Conservation (phyloP, 805 yeast genomes). For the Metschnikowia henanensis region DNA sequence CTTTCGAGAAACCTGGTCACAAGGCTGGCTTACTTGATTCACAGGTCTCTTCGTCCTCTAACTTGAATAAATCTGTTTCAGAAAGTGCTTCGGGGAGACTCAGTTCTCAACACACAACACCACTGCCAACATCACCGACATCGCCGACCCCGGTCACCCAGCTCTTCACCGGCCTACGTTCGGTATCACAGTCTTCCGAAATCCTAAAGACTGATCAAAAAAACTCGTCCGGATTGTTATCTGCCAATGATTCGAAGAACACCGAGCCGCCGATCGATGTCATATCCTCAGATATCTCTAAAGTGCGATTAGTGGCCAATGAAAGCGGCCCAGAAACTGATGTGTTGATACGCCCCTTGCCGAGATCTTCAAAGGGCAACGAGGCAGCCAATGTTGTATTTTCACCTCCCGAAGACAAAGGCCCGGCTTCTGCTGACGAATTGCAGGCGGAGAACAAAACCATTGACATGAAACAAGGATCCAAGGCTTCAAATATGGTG, state of each 20-base stretch:
- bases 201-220: neutral
- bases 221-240: too few species aligned
- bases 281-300: too few species aligned
- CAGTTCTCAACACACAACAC: neutral
- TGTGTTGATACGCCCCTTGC: too few species aligned
- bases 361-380: too few species aligned
- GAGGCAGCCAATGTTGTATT: too few species aligned
- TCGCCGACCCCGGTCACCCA: slow-evolving; percentile 1
- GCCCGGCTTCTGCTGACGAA: neutral
- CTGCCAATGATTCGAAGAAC: too few species aligned
- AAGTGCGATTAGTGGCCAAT: too few species aligned
- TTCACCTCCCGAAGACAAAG: too few species aligned
- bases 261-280: too few species aligned
- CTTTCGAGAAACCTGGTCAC: neutral
- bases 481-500: neutral
- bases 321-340: too few species aligned
- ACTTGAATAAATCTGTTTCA: neutral
- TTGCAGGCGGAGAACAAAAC: neutral
- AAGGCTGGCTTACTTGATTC: neutral
- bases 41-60: slow-evolving; percentile 1
- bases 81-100: neutral
- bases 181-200: neutral
- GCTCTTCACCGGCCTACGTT: neutral
- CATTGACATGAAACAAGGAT: neutral
- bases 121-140: slow-evolving; percentile 1